Evolutionary conservation across 2,329 filamentous ascomycete genomes (phyloP).

Genomic region (Colletotrichum horii): DNA sequence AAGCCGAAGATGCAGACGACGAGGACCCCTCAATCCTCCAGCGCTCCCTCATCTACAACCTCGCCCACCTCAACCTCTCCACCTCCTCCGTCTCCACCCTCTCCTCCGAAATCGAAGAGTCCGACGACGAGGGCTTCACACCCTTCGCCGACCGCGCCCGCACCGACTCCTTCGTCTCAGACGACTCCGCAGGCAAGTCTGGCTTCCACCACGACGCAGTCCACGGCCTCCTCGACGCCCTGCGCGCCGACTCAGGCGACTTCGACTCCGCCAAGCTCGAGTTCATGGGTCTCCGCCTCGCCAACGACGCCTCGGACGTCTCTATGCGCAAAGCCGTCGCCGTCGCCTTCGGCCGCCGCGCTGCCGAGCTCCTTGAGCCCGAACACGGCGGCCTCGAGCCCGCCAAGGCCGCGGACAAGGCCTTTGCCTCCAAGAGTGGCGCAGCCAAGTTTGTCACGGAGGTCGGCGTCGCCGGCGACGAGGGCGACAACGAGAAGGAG

Average conservation of each 20-base stretch:
- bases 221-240: slow-evolving; percentile 82
- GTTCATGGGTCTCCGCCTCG: slow-evolving; percentile 90
- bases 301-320: slow-evolving; percentile 86
- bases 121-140: slow-evolving; percentile 65
- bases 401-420: slow-evolving; percentile 66
- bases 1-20: slow-evolving; percentile 55
- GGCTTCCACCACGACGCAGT: slow-evolving; percentile 89
- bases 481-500: slow-evolving; percentile 70
- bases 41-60: slow-evolving; percentile 59
- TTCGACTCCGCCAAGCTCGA: slow-evolving; percentile 87
- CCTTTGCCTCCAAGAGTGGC: slow-evolving; percentile 60
- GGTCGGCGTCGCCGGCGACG: slow-evolving; percentile 67
- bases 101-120: slow-evolving; percentile 70
- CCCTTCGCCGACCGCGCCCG: slow-evolving; percentile 61
- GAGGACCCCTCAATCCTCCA: slow-evolving; percentile 58
- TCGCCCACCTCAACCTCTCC: slow-evolving; percentile 57
- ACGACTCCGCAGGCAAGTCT: slow-evolving; percentile 65
- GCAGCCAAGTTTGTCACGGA: slow-evolving; percentile 62
- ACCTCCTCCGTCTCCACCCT: slow-evolving; percentile 62
- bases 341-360: slow-evolving; percentile 82
- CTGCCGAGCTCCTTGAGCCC: slow-evolving; percentile 68
- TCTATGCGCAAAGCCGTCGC: slow-evolving; percentile 89
- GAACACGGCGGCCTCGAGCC: slow-evolving; percentile 61
- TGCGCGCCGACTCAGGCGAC: slow-evolving; percentile 76
- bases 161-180: slow-evolving; percentile 75